Evolutionary conservation across 2,329 filamentous ascomycete genomes (phyloP).

Genomic region (Epichloe uncinata): DNA sequence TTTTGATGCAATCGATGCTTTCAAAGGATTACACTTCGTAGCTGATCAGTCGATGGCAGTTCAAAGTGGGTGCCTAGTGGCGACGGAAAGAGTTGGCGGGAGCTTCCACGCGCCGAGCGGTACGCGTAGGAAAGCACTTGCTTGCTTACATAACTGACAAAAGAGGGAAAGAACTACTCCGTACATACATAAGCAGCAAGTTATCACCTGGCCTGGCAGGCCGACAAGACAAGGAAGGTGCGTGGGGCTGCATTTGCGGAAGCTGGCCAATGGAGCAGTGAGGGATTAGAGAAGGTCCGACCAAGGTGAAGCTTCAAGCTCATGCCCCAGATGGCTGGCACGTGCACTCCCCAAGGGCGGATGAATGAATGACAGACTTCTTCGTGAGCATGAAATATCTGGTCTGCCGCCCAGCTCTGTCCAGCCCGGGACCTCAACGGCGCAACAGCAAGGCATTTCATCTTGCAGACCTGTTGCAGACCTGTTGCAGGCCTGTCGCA

Average conservation of each 20-base stretch:
- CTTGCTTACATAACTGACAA: background rate
- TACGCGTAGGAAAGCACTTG: slow-evolving; percentile 10
- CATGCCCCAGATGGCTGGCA: background rate
- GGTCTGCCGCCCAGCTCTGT: too few species aligned
- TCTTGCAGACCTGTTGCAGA: too few species aligned
- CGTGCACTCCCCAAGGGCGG: background rate
- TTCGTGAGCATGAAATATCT: too few species aligned
- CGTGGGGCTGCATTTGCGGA: slow-evolving; percentile 5
- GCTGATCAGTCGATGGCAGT: slow-evolving; percentile 6
- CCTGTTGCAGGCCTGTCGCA: too few species aligned
- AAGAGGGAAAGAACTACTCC: slow-evolving; percentile 4
- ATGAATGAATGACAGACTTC: too few species aligned
- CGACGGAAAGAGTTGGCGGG: slow-evolving; percentile 13
- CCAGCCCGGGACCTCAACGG: too few species aligned
- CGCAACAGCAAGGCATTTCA: too few species aligned
- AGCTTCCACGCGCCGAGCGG: slow-evolving; percentile 27
- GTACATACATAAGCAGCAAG: slow-evolving; percentile 2
- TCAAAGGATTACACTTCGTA: slow-evolving; percentile 10
- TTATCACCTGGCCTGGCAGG: slow-evolving; percentile 1
- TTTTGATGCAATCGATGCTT: slow-evolving; percentile 10
- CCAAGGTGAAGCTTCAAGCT: background rate
- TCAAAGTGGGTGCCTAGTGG: slow-evolving; percentile 10
- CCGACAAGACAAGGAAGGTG: slow-evolving; percentile 4
- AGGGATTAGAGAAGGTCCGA: slow-evolving; percentile 12
- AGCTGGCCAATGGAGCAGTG: slow-evolving; percentile 8